phyloP scores from a whole-genome alignment of 331 rosid genomes.

The Acacia pycnantha region DNA sequence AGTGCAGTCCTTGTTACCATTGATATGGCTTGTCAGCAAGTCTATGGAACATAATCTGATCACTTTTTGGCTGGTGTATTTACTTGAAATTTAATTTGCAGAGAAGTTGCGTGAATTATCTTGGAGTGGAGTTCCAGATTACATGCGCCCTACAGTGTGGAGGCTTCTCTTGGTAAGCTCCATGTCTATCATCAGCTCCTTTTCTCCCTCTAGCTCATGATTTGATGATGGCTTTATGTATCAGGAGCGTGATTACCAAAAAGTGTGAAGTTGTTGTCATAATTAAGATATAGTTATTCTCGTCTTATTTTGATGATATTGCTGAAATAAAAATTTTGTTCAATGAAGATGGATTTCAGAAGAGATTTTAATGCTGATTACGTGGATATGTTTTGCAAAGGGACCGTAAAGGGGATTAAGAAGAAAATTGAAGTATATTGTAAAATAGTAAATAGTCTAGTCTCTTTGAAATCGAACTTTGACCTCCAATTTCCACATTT shows the following conservation, averaged over 20 bases:
- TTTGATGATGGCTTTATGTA: background rate
- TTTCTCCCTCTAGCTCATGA: slow-evolving; percentile 21
- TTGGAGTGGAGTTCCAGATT: slow-evolving; percentile 86
- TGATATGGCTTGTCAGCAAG: background rate
- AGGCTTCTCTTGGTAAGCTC: slow-evolving; percentile 84
- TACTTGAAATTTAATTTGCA: slow-evolving; percentile 37
- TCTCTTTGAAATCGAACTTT: background rate
- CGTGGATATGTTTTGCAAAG: slow-evolving; percentile 12
- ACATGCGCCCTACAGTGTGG: slow-evolving; percentile 84
- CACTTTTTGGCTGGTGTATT: background rate
- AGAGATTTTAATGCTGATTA: slow-evolving; percentile 17
- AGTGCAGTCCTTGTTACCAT: background rate
- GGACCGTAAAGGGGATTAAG: background rate
- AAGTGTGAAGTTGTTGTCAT: slow-evolving; percentile 2
- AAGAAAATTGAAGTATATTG: background rate
- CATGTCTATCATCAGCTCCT: slow-evolving; percentile 11
- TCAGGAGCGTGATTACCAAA: background rate
- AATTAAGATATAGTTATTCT: slow-evolving; percentile 23
- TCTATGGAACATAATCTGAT: background rate
- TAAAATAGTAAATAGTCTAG: background rate
- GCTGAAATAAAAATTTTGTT: background rate
- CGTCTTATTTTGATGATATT: slow-evolving; percentile 24
- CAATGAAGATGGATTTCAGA: background rate
- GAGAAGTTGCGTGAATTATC: slow-evolving; percentile 86
- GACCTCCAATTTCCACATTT: background rate